These are phyloP conservation scores for Rhododendron kiyosumense DNA, from an alignment of 148 eudicot genomes.

Conservation along the genomic window DNA sequence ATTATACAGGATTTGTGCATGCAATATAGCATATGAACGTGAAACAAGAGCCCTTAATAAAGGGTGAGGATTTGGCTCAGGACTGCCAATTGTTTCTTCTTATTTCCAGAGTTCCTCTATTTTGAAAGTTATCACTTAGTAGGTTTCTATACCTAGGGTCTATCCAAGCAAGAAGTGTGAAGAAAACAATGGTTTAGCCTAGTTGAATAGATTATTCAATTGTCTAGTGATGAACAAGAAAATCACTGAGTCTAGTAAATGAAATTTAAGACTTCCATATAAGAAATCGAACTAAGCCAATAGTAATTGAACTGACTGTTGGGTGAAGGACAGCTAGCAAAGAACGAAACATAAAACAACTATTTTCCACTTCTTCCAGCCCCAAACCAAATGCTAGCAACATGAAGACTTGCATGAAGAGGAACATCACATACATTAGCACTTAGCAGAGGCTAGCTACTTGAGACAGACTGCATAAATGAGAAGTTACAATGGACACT, in stretches of 20 bases:
- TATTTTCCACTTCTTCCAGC: neutral
- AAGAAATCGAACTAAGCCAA: neutral
- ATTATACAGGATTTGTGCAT: neutral
- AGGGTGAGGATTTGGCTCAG: neutral
- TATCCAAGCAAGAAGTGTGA: neutral
- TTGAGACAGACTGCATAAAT: neutral
- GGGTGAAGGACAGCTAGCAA: neutral
- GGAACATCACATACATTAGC: neutral
- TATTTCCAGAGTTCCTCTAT: neutral
- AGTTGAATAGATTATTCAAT: slow-evolving; percentile 3
- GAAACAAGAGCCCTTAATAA: neutral
- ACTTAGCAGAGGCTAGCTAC: neutral
- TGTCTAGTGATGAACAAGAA: neutral
- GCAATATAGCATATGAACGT: neutral
- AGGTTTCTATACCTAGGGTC: neutral
- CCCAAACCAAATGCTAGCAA: neutral
- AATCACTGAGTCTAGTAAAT: neutral
- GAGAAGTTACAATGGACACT: neutral
- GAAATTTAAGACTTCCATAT: neutral
- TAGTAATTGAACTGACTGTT: neutral
- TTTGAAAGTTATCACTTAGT: neutral
- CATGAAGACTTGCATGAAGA: neutral
- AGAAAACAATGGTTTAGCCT: neutral
- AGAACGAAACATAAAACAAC: neutral
- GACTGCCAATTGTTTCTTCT: neutral